Base-by-base conservation (phyloP, 2,329 filamentous ascomycete species). In the Sarocladiaceae sp. region DNA sequence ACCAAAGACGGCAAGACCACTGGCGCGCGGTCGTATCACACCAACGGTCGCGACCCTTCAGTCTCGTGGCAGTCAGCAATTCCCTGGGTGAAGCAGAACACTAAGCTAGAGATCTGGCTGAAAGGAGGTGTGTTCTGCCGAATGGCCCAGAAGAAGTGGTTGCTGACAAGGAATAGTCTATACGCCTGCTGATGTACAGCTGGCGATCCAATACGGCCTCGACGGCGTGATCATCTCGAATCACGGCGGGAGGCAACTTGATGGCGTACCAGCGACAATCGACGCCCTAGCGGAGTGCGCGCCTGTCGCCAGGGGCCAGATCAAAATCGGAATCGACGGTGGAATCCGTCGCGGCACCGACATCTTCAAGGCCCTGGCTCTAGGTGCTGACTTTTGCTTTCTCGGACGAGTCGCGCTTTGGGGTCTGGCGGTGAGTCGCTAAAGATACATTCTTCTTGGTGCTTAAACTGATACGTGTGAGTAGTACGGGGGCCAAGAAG, bases 41-140 rank as follows among this genome's bases (percentile, higher is more conserved):
- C 56, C 53, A 18, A 61, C 13, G 26, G 26, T 9, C 26, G 26
- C 26, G 43, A 61, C 23, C 11, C n/a, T 29, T 5, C 33, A 9
- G 15, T 40, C 10, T 33, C 24, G 45, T 80, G 74, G 74, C 69
- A 69, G 18, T 56, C 57, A 2, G 66, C 69, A 4, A 71, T 78
- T 33, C 61, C 64, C 0, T 77, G 70, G 67, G 53, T 78, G 31
- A 58, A 66, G 23, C 53, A 62, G 19, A 56, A 69, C 33, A 75
- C 72, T 1, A 66, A 62, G 33, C 62, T 77, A 56, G 61, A 70
- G 32, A 68, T 72, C 32, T 73, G 67, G 43, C 15, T 20, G 9
- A 45, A 45, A 27, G 43, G 43, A 29, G 19, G 3, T 4, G 12
- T 20, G 26, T 29, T 13, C 7, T 29, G 26, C 26, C 26, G 13